These are phyloP conservation scores for Phaeolepiota aurea DNA, from an alignment of 768 basidiomycete species.

Conservation along the genomic window DNA sequence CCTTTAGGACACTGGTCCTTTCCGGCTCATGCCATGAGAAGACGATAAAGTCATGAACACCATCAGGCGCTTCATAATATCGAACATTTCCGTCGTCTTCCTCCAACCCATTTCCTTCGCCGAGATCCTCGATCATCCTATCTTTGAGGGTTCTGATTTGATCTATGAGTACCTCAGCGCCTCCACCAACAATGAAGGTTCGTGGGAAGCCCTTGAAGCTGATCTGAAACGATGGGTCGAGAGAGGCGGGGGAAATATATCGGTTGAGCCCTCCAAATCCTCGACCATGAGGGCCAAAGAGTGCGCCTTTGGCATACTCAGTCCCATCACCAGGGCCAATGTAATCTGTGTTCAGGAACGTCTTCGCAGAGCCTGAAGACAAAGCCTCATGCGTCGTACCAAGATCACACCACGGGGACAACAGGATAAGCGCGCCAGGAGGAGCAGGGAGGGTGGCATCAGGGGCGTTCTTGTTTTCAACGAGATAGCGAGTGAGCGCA, in stretches of 20 bases:
- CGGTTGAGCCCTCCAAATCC: slow-evolving; percentile 36
- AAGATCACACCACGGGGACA: slow-evolving; percentile 53
- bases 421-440: slow-evolving; percentile 40
- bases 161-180: slow-evolving; percentile 52
- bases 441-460: slow-evolving; percentile 28
- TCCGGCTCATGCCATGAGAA: slow-evolving; percentile 48
- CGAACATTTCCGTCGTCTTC: slow-evolving; percentile 32
- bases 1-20: slow-evolving; percentile 34
- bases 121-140: slow-evolving; percentile 44
- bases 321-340: slow-evolving; percentile 15
- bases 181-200: slow-evolving; percentile 52
- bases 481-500: slow-evolving; percentile 53
- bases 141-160: slow-evolving; percentile 34
- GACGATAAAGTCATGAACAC: slow-evolving; percentile 43
- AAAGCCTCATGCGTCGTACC: slow-evolving; percentile 25
- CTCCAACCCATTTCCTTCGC: slow-evolving; percentile 28
- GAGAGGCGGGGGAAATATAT: slow-evolving; percentile 54
- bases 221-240: slow-evolving; percentile 22
- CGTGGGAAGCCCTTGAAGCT: slow-evolving; percentile 50
- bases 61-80: slow-evolving; percentile 43
- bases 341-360: slow-evolving; percentile 27
- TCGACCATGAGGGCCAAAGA: slow-evolving; percentile 38
- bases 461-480: slow-evolving; percentile 31
- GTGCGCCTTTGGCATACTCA: slow-evolving; percentile 28
- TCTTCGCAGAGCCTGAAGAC: slow-evolving; percentile 27